Percentiles rank a stretch among this genome's conserved stretches.
These are phyloP conservation scores for Neonectria punicea DNA, from an alignment of 2,329 filamentous ascomycete genomes.

Conservation along the genomic window DNA sequence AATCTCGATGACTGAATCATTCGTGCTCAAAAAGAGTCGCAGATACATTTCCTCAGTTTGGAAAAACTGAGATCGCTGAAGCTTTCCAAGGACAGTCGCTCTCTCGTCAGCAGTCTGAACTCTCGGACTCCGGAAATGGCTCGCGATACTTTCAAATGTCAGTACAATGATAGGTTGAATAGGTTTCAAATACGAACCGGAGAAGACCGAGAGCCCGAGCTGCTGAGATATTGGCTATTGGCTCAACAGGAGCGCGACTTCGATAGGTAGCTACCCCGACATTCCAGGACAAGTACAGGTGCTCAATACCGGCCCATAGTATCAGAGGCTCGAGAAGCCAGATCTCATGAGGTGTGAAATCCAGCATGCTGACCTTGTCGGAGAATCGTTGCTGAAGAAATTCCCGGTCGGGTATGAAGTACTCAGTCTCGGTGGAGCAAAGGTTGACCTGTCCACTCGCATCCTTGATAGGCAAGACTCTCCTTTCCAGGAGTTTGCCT, in stretches of 20 bases:
- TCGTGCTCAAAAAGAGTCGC: not conserved
- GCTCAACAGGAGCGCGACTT: not conserved
- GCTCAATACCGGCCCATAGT: constrained; percentile 34
- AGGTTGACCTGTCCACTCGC: constrained; percentile 21
- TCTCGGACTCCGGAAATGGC: constrained; percentile 36
- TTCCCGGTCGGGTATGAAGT: constrained; percentile 33
- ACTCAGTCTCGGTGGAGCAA: constrained; percentile 31
- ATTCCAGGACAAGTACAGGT: constrained; percentile 33
- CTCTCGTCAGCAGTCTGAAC: not conserved
- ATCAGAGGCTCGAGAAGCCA: constrained; percentile 37
- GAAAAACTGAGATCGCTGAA: not conserved
- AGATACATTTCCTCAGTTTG: constrained; percentile 1
- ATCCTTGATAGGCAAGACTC: constrained; percentile 28
- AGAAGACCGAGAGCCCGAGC: constrained; percentile 30
- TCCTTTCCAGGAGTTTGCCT: constrained; percentile 15
- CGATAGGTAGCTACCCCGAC: constrained; percentile 24
- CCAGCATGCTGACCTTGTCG: constrained; percentile 28
- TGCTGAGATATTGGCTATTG: constrained; percentile 15
- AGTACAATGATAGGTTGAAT: too few species aligned
- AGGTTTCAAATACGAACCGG: constrained; percentile 18
- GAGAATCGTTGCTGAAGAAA: constrained; percentile 28
- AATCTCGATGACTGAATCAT: not conserved
- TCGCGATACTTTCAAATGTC: constrained; percentile 23
- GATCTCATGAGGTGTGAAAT: constrained; percentile 34
- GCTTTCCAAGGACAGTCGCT: constrained; percentile 18